Conservation (phyloP, 768 basidiomycete species). For the Amanita inopinata region DNA sequence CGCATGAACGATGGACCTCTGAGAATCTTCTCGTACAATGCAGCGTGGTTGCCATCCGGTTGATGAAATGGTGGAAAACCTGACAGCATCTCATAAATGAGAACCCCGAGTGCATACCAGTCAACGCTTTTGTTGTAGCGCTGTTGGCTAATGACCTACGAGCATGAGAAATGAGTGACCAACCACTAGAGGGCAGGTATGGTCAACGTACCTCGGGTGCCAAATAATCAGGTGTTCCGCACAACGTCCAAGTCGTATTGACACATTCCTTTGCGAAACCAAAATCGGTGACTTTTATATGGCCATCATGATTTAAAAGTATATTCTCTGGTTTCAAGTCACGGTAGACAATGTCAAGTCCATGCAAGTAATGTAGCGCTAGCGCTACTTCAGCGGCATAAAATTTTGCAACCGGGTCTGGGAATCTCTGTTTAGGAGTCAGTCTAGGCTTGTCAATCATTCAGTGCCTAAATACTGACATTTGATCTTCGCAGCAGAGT, state of each 20-base stretch:
- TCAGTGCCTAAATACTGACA: slow-evolving; percentile 34
- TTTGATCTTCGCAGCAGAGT: slow-evolving; percentile 86
- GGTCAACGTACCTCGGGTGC: slow-evolving; percentile 72
- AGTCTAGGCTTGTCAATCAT: slow-evolving; percentile 9
- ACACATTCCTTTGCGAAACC: slow-evolving; percentile 90
- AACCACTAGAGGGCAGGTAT: slow-evolving; percentile 9
- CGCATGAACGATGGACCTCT: slow-evolving; percentile 62
- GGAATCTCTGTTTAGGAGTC: slow-evolving; percentile 59
- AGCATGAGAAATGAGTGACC: not conserved
- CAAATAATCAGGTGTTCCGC: slow-evolving; percentile 93
- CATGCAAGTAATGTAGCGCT: slow-evolving; percentile 85
- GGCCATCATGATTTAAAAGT: slow-evolving; percentile 85
- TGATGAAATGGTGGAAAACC: slow-evolving; percentile 95
- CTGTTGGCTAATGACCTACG: slow-evolving; percentile 73
- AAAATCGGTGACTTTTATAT: slow-evolving; percentile 96
- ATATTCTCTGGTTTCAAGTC: slow-evolving; percentile 98
- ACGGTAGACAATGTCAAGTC: slow-evolving; percentile 85
- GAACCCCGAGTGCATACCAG: slow-evolving; percentile 97
- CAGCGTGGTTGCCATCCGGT: slow-evolving; percentile 71
- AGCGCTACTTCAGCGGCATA: slow-evolving; percentile 94
- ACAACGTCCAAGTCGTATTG: slow-evolving; percentile 89
- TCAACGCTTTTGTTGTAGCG: slow-evolving; percentile 96
- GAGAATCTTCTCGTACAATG: slow-evolving; percentile 88
- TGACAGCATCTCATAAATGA: slow-evolving; percentile 96
- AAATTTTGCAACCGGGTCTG: slow-evolving; percentile 95